Evolutionary conservation across 164 flowering plant species (phyloP).

Genomic region (Dillenia turbinata): DNA sequence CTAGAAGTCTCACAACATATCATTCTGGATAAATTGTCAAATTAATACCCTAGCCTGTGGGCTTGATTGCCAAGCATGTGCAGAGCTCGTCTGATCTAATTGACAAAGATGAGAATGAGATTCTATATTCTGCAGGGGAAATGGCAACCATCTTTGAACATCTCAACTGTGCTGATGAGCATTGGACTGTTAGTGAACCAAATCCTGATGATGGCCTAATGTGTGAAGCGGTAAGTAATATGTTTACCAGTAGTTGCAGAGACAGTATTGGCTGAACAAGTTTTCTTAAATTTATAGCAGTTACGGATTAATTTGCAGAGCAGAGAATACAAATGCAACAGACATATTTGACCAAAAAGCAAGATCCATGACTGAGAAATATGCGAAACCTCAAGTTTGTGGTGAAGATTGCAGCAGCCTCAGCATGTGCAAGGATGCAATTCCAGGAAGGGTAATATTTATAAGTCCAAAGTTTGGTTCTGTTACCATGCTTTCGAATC

Average conservation of each 20-base stretch:
- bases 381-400: conserved; percentile 42
- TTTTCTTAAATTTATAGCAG: not conserved
- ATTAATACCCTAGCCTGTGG: no score
- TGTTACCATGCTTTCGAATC: not conserved
- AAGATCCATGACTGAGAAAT: conserved; percentile 68
- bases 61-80: no score
- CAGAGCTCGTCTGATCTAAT: not conserved
- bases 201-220: conserved; percentile 94
- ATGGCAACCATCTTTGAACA: conserved; percentile 93
- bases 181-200: conserved; percentile 84
- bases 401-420: conserved; percentile 19
- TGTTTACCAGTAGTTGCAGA: not conserved
- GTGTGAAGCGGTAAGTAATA: conserved; percentile 76
- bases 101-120: not conserved
- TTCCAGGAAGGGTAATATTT: conserved; percentile 20
- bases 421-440: conserved; percentile 9
- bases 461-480: not conserved
- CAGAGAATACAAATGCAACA: conserved; percentile 77
- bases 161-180: conserved; percentile 77
- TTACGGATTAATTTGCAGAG: conserved; percentile 49
- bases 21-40: no score
- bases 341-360: conserved; percentile 83
- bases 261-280: not conserved
- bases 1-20: no score
- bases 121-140: conserved; percentile 58